These are phyloP conservation scores for Alternaria alternata DNA, from an alignment of 2,329 filamentous ascomycete genomes.

Conservation along the genomic window DNA sequence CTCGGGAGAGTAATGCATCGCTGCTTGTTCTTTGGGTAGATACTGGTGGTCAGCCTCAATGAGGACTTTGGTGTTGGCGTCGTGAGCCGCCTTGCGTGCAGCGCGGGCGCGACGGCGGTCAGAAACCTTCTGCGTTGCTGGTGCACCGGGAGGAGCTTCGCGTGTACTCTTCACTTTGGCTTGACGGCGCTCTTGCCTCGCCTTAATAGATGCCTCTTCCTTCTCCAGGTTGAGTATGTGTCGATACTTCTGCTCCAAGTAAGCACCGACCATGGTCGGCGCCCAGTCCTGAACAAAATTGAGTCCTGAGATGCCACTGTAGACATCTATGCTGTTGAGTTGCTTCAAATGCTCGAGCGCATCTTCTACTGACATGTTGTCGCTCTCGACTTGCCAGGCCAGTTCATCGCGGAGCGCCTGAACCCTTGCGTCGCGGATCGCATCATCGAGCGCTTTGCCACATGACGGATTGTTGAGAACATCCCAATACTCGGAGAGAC, in stretches of 20 bases:
- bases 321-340: constrained; percentile 24
- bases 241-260: constrained; percentile 40
- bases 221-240: constrained; percentile 32
- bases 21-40: background rate
- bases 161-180: constrained; percentile 1
- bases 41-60: background rate
- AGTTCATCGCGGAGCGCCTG: constrained; percentile 29
- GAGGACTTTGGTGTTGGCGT: background rate
- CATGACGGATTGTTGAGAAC: constrained; percentile 34
- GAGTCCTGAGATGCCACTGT: constrained; percentile 28
- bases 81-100: background rate
- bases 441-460: constrained; percentile 36
- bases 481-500: constrained; percentile 33
- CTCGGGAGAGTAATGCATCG: background rate
- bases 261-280: constrained; percentile 36
- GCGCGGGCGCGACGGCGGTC: background rate
- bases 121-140: constrained; percentile 2
- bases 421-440: constrained; percentile 31
- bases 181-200: constrained; percentile 13
- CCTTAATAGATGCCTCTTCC: constrained; percentile 17
- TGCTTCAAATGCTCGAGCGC: constrained; percentile 24
- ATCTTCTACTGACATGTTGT: constrained; percentile 20
- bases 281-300: constrained; percentile 32
- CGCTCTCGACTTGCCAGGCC: constrained; percentile 14
- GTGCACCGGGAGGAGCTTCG: background rate